A percentile compares a stretch with the other conserved stretches of the same genome.
These are phyloP conservation scores for Ophiocordyceps robertsii DNA, from an alignment of 2,329 filamentous ascomycete species.

Conservation along the genomic window DNA sequence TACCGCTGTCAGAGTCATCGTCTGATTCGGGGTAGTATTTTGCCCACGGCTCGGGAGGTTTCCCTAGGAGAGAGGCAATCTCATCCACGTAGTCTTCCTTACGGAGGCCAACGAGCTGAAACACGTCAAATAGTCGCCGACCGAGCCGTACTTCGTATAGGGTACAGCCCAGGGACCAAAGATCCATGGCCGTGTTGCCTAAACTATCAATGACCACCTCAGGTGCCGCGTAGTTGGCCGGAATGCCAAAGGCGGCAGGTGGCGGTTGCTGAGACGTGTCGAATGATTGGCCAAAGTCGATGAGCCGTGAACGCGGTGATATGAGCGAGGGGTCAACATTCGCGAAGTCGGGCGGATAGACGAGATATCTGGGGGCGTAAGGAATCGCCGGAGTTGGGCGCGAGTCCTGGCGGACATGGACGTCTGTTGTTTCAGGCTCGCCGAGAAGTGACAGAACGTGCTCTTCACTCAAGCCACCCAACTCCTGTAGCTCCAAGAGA, in stretches of 20 bases:
- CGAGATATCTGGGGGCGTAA: background rate
- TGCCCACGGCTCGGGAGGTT: background rate
- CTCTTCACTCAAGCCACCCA: background rate
- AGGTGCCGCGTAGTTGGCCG: background rate
- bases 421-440: background rate
- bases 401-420: background rate
- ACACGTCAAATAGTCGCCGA: background rate
- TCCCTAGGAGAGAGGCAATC: background rate
- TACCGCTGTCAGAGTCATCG: background rate
- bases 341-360: background rate
- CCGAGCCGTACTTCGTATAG: background rate
- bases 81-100: background rate
- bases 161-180: background rate
- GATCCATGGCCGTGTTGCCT: background rate
- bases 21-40: background rate
- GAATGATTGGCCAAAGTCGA: background rate
- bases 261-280: background rate
- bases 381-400: background rate
- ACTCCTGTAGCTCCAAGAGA: background rate
- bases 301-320: background rate
- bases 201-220: background rate
- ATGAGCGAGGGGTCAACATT: background rate
- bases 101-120: background rate
- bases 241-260: background rate
- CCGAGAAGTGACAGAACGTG: background rate